Base-by-base conservation (phyloP, 1,284 basidiomycete species). In the Ganoderma boninense region DNA sequence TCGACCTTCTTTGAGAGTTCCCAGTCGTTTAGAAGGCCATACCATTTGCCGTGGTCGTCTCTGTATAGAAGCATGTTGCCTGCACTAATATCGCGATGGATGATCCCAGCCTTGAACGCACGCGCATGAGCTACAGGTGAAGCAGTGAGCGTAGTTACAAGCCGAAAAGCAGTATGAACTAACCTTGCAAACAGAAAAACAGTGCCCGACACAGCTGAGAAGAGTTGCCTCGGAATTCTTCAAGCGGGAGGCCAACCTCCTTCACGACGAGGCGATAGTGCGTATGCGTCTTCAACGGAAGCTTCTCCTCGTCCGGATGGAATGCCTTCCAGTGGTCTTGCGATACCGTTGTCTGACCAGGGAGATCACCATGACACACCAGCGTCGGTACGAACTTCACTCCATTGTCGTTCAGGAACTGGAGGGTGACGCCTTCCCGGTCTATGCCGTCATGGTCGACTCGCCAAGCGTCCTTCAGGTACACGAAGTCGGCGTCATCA, bases 381-480 rank as follows among this genome's bases (percentile, higher is more conserved):
- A 75, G 52, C 5, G 59, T 67, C 0, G 77, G 71, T 10, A 78
- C 72, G 46, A 74, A 68, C 1, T 64, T 65, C 16, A 79, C 76
- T 0, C 63, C 40, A 0, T 69, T 35, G 0, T 40, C 5, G n/a
- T 77, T 61, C 2, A 80, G 71, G 4, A 61, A 26, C 14, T 66
- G 63, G 44, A 80, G 77, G 7, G 75, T 71, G 2, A 68, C 60
- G 29, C 74, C 76, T 44, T 79, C 80, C 10, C 69, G 62, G 10
- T 68, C 35, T 26, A 76, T 66, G 6, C 65, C 70, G 18, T 59
- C 44, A n/a, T 69, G 38, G 18, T 73, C 66, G 32, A 73, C 66
- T 2, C 79, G 67, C 78, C 78, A 80, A 3, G 69, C 69, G 56
- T 79, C 78, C 69, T 79, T 79, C 42, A 78, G 64, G 57, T 75